Evolutionary conservation across 164 flowering plant genomes (phyloP).

Genomic region (Akebia trifoliata): DNA sequence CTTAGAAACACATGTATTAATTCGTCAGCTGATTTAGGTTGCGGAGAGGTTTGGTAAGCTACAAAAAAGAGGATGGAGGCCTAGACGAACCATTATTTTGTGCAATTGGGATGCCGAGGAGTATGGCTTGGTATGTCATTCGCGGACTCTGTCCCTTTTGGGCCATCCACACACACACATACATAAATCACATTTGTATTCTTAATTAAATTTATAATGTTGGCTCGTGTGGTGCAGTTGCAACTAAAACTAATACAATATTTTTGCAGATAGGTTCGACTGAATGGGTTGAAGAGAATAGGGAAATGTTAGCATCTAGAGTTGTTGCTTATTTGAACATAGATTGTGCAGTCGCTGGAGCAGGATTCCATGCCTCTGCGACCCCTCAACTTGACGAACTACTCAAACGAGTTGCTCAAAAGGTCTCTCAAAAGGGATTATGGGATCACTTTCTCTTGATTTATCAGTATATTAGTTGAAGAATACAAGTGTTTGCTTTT

Average conservation of each 20-base stretch:
- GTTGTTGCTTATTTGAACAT: conserved; percentile 72
- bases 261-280: conserved; percentile 62
- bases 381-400: conserved; percentile 82
- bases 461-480: too few species aligned
- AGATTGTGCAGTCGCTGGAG: conserved; percentile 55
- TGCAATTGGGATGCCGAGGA: conserved; percentile 94
- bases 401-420: conserved; percentile 48
- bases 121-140: conserved; percentile 66
- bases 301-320: conserved; percentile 54
- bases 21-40: conserved; percentile 26
- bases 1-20: background rate
- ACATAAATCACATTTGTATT: background rate
- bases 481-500: too few species aligned
- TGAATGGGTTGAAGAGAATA: conserved; percentile 86
- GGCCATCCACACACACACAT: background rate
- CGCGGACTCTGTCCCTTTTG: conserved; percentile 10
- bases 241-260: background rate
- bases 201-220: too few species aligned
- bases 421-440: conserved; percentile 32
- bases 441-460: too few species aligned
- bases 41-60: conserved; percentile 56
- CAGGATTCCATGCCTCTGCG: conserved; percentile 59
- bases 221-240: background rate
- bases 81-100: conserved; percentile 59
- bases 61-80: conserved; percentile 62